Percentiles rank a stretch among this genome's conserved stretches.
Evolutionary conservation across 306 rosid species (phyloP).

Genomic region (Lathyrus oleraceus): DNA sequence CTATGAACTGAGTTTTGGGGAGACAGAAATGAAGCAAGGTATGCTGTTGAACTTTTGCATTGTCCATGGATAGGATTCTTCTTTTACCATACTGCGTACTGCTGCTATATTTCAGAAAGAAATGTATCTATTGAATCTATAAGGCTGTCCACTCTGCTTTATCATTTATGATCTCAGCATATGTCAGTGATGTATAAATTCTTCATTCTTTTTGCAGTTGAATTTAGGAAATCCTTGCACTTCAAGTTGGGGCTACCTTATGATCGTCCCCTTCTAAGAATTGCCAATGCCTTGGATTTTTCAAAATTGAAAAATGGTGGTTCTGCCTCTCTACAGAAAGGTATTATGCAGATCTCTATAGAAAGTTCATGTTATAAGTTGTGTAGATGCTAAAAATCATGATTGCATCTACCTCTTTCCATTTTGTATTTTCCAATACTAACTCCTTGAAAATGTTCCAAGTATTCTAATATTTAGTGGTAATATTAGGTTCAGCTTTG

Average conservation of each 20-base stretch:
- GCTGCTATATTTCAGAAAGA: conserved; percentile 13
- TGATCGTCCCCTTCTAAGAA: conserved; percentile 92
- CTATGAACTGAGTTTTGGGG: conserved; percentile 88
- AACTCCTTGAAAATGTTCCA: conserved; percentile 1
- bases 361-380: conserved; percentile 10
- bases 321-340: conserved; percentile 54
- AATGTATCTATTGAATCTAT: conserved; percentile 8
- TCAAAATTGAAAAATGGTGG: conserved; percentile 43
- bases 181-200: conserved; percentile 18
- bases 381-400: conserved; percentile 27
- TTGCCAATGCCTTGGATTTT: conserved; percentile 77
- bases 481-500: conserved; percentile 61
- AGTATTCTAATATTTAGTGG: conserved; percentile 25
- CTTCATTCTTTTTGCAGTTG: conserved; percentile 64
- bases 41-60: conserved; percentile 34
- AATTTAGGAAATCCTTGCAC: conserved; percentile 80
- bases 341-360: conserved; percentile 44
- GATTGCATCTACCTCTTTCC: conserved; percentile 16
- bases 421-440: conserved; percentile 4
- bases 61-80: conserved; percentile 13
- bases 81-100: conserved; percentile 6
- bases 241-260: conserved; percentile 78
- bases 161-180: conserved; percentile 19
- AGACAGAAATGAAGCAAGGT: conserved; percentile 97
- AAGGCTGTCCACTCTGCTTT: neutral